Conservation (phyloP, 352 stramenopile genomes). For the Phytophthora nicotianae region DNA sequence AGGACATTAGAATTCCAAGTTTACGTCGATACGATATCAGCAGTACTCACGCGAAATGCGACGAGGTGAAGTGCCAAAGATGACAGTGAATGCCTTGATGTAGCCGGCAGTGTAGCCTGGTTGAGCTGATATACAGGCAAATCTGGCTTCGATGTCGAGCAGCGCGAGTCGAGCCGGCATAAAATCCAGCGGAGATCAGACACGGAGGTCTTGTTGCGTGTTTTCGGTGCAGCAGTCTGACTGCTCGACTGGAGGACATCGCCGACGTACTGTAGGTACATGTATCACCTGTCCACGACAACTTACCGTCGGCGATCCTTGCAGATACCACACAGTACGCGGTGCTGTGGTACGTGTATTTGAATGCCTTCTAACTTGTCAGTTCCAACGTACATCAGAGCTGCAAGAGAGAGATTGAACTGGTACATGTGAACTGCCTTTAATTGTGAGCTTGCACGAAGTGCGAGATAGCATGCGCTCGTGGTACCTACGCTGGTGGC, state of each 20-base stretch:
- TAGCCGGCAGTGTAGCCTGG: not conserved
- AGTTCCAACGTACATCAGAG: no score
- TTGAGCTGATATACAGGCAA: not conserved
- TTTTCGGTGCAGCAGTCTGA: not conserved
- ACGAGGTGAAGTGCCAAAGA: not conserved
- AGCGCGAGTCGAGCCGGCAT: not conserved
- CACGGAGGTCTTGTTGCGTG: not conserved
- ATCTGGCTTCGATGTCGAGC: not conserved
- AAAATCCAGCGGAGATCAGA: conserved; percentile 1
- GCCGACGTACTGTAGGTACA: not conserved
- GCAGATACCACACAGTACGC: not conserved
- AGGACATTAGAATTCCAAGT: no score
- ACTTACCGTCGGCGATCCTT: not conserved
- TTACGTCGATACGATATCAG: not conserved
- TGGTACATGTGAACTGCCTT: no score
- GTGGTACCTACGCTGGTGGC: not conserved
- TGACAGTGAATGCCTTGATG: no score
- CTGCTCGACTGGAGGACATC: not conserved
- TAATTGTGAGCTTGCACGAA: not conserved
- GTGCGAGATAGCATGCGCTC: not conserved
- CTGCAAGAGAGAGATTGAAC: not conserved
- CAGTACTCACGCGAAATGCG: not conserved
- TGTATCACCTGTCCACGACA: no score
- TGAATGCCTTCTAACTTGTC: not conserved
- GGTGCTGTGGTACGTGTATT: not conserved